These are phyloP conservation scores for Saturnispora kantuleensis DNA, from an alignment of 805 yeast genomes.

Conservation along the genomic window DNA sequence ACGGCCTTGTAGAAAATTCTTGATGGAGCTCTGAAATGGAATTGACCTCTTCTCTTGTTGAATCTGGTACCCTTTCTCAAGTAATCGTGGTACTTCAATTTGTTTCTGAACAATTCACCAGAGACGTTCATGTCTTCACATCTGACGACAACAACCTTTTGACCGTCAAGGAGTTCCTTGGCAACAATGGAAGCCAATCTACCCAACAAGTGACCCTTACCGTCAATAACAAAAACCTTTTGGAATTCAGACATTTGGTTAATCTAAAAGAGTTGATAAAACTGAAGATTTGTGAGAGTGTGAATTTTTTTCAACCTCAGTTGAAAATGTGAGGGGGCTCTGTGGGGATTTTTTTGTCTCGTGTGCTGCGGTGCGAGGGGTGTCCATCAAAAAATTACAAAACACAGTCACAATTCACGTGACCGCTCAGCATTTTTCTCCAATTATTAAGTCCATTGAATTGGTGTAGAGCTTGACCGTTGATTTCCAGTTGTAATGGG, in stretches of 20 bases:
- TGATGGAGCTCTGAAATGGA: slow-evolving; percentile 99
- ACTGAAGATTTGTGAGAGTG: neutral
- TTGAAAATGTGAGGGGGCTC: too few species aligned
- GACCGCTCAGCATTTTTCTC: slow-evolving; percentile 1
- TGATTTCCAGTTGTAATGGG: too few species aligned
- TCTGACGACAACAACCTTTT: slow-evolving; percentile 95
- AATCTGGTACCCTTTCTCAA: slow-evolving; percentile 98
- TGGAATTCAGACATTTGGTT: slow-evolving; percentile 71
- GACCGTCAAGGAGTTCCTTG: slow-evolving; percentile 97
- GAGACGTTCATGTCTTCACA: slow-evolving; percentile 96
- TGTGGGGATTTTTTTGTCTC: too few species aligned
- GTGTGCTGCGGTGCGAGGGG: slow-evolving; percentile 3
- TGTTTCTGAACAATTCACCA: slow-evolving; percentile 99
- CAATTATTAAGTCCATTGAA: neutral
- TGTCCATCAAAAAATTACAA: neutral
- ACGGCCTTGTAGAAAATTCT: slow-evolving; percentile 99
- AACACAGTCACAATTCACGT: slow-evolving; percentile 5
- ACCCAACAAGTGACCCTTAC: slow-evolving; percentile 99
- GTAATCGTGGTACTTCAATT: slow-evolving; percentile 99
- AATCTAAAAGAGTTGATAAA: slow-evolving; percentile 6
- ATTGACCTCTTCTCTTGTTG: slow-evolving; percentile 99
- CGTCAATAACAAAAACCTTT: slow-evolving; percentile 97
- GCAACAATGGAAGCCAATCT: slow-evolving; percentile 98
- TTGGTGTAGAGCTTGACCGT: neutral
- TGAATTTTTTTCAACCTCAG: too few species aligned